Percentiles rank a stretch among this genome's conserved stretches.
phyloP scores from a whole-genome alignment of 345 rosid species.

The Limnanthes douglasii region DNA sequence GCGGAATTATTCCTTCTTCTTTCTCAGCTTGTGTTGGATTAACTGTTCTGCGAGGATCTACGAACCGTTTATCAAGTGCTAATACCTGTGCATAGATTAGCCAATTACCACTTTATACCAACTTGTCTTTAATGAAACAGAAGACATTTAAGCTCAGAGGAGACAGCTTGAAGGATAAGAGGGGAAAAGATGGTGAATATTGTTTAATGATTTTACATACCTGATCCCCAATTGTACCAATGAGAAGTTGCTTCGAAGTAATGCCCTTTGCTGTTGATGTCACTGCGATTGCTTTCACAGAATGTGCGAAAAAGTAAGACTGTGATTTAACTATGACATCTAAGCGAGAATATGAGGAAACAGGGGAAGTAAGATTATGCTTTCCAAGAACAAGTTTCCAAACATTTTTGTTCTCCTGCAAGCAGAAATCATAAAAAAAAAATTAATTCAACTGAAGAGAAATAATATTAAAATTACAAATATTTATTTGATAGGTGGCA shows the following conservation, averaged over 20 bases:
- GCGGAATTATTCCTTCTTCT: conserved; percentile 94
- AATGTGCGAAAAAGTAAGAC: conserved; percentile 87
- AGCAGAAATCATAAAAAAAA: conserved; percentile 9
- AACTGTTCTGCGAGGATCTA: conserved; percentile 86
- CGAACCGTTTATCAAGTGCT: conserved; percentile 70
- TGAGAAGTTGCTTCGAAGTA: conserved; percentile 95
- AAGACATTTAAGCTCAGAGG: neutral
- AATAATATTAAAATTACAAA: neutral
- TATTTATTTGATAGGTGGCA: conserved; percentile 10
- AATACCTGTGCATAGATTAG: conserved; percentile 38
- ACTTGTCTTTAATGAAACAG: neutral
- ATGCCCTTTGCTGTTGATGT: conserved; percentile 96
- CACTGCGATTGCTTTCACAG: conserved; percentile 72
- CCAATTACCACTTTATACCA: neutral
- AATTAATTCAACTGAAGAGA: conserved; percentile 3
- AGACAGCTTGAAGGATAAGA: neutral
- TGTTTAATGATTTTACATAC: conserved; percentile 17
- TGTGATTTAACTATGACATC: conserved; percentile 85
- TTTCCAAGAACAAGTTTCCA: conserved; percentile 87
- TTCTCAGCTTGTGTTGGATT: conserved; percentile 95
- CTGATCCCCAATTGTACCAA: conserved; percentile 87
- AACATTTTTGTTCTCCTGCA: conserved; percentile 93
- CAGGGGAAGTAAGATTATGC: conserved; percentile 84
- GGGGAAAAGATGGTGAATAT: neutral
- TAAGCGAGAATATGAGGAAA: conserved; percentile 73